Conservation (phyloP, 768 basidiomycete genomes). For the Boletus subcaerulescens region DNA sequence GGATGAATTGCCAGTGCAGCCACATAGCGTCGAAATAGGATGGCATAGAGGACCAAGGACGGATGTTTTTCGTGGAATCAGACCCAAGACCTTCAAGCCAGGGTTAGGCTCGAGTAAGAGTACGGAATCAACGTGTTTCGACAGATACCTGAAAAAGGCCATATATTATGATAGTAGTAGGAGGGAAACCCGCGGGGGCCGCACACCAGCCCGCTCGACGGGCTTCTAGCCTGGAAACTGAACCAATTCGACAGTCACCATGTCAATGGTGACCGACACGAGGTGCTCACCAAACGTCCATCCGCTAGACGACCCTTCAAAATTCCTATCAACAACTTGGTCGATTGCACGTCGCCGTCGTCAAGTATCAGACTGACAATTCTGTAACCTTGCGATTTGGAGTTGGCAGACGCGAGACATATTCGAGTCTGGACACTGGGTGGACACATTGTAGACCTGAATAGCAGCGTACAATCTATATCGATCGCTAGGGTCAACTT, state of each 20-base stretch:
- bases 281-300: background rate
- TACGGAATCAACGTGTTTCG: background rate
- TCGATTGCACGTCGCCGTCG: background rate
- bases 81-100: background rate
- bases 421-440: too few species aligned
- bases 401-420: too few species aligned
- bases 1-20: background rate
- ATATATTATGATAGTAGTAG: background rate
- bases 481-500: background rate
- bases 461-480: background rate
- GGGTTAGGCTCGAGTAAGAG: slow-evolving; percentile 1
- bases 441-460: background rate
- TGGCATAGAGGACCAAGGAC: background rate
- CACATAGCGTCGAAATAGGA: slow-evolving; percentile 1
- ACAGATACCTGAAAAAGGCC: slow-evolving; percentile 2
- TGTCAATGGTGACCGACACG: background rate
- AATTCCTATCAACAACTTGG: background rate
- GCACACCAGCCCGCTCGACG: background rate
- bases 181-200: background rate
- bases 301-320: background rate
- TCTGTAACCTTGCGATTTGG: background rate
- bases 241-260: background rate
- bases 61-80: background rate
- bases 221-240: background rate
- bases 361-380: background rate